Evolutionary conservation across 164 flowering plant genomes (phyloP).

Genomic region (Brasenia schreberi): DNA sequence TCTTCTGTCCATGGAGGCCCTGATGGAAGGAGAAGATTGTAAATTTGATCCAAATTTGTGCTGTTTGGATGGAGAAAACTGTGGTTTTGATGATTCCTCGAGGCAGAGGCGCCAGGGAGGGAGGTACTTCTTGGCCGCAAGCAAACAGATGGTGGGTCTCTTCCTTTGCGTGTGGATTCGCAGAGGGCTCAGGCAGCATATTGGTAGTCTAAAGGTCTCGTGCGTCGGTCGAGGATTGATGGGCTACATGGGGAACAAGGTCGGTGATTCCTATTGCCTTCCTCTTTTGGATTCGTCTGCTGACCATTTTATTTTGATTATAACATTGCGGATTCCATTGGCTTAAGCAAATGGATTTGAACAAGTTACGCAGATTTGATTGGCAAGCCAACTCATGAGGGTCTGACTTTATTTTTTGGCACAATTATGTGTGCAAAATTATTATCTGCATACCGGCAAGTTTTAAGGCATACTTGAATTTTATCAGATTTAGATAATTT

Average conservation of each 20-base stretch:
- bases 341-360: background rate
- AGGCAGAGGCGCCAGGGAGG: slow-evolving; percentile 5
- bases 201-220: slow-evolving; percentile 54
- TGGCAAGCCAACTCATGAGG: background rate
- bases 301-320: background rate
- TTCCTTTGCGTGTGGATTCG: slow-evolving; percentile 80
- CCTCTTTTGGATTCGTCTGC: background rate
- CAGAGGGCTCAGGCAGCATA: slow-evolving; percentile 31
- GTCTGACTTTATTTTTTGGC: background rate
- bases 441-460: no score
- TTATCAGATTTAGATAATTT: no score
- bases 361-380: background rate
- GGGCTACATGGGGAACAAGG: slow-evolving; percentile 96
- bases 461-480: no score
- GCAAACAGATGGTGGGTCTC: slow-evolving; percentile 91
- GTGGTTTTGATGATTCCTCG: background rate
- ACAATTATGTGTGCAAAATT: background rate
- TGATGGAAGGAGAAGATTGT: slow-evolving; percentile 7
- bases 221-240: slow-evolving; percentile 85
- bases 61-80: background rate
- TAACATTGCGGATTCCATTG: background rate
- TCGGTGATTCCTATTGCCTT: slow-evolving; percentile 5
- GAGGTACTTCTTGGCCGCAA: slow-evolving; percentile 40
- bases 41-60: background rate
- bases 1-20: slow-evolving; percentile 38